Evolutionary conservation across 164 flowering plant species (phyloP).

Genomic region (Chimonanthus salicifolius): DNA sequence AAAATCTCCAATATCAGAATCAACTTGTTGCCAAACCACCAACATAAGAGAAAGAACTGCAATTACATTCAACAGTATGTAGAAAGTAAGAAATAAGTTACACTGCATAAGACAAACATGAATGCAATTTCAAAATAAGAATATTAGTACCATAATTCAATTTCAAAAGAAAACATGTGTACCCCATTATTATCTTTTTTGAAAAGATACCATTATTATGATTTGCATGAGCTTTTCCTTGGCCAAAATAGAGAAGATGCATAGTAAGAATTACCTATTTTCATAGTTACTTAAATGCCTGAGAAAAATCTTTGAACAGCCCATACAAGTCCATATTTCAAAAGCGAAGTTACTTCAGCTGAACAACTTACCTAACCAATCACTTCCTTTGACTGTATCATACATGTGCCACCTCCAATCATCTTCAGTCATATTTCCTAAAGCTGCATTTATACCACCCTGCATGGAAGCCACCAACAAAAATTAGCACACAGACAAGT

Average conservation of each 20-base stretch:
- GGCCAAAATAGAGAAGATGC: background rate
- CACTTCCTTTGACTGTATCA: slow-evolving; percentile 99
- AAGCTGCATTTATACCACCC: slow-evolving; percentile 99
- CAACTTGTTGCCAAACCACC: too few species aligned
- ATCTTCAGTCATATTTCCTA: slow-evolving; percentile 96
- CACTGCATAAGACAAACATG: too few species aligned
- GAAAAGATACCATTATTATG: too few species aligned
- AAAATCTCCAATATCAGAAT: too few species aligned
- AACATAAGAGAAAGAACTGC: too few species aligned
- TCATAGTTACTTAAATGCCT: background rate
- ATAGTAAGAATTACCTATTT: background rate
- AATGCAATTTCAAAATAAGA: too few species aligned
- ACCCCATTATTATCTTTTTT: too few species aligned
- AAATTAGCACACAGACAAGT: slow-evolving; percentile 3
- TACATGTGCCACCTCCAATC: slow-evolving; percentile 99
- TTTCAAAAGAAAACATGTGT: too few species aligned
- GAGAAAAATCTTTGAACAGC: background rate
- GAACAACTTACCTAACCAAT: slow-evolving; percentile 44
- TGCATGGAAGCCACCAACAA: slow-evolving; percentile 22
- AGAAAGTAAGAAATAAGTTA: too few species aligned
- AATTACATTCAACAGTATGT: too few species aligned
- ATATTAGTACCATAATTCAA: too few species aligned
- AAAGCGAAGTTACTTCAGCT: background rate
- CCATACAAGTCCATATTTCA: background rate
- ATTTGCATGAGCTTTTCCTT: background rate